Evolutionary conservation across 2,329 filamentous ascomycete species (phyloP).

Genomic region (Zymoseptoria tritici): DNA sequence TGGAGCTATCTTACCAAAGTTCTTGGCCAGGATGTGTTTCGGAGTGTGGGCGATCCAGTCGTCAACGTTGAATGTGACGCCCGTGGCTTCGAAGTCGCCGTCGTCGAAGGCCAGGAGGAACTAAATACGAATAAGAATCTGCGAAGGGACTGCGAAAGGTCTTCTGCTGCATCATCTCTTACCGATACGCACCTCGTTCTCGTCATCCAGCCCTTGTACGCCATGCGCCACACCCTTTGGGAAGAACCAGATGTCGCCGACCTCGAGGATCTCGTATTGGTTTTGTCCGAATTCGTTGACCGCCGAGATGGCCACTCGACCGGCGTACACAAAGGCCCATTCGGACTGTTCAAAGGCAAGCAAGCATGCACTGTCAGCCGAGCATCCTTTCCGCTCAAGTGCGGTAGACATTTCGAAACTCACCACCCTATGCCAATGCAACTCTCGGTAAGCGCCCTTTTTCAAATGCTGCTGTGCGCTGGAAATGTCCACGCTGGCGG

Average conservation of each 20-base stretch:
- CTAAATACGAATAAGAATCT: background rate
- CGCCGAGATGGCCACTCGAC: constrained; percentile 44
- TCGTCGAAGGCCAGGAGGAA: constrained; percentile 40
- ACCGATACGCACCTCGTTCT: constrained; percentile 45
- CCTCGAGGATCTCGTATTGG: constrained; percentile 43
- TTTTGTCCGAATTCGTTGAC: constrained; percentile 46
- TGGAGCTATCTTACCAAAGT: constrained; percentile 40
- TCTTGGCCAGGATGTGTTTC: constrained; percentile 57
- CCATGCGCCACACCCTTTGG: constrained; percentile 51
- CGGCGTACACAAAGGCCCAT: constrained; percentile 49
- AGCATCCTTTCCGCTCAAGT: background rate
- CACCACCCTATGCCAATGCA: constrained; percentile 53
- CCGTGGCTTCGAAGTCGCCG: constrained; percentile 50
- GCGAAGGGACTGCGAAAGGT: background rate
- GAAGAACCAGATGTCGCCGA: constrained; percentile 21
- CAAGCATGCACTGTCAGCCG: background rate
- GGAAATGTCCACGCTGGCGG: constrained; percentile 57
- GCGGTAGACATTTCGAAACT: background rate
- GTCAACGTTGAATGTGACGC: constrained; percentile 59
- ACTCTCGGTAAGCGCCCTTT: constrained; percentile 57
- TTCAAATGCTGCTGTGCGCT: constrained; percentile 61
- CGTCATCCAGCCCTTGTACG: constrained; percentile 56
- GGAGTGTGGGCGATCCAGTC: constrained; percentile 65
- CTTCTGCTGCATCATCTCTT: background rate
- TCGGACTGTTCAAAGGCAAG: constrained; percentile 30